Base-by-base conservation (phyloP, 2,329 filamentous ascomycete genomes). In the Colletotrichum agaves region DNA sequence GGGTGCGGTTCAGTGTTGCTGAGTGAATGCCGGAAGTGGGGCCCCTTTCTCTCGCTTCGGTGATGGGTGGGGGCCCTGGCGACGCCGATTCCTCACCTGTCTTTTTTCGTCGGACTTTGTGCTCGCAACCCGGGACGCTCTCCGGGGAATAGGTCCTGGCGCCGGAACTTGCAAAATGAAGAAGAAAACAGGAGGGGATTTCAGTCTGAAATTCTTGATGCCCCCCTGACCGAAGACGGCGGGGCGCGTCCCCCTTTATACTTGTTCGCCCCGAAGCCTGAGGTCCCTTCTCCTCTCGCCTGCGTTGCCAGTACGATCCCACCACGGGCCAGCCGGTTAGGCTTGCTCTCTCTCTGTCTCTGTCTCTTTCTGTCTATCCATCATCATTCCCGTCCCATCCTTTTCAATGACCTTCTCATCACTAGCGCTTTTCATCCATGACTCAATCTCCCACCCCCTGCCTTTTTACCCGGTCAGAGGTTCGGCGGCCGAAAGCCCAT, bases 301-400 rank as follows among this genome's bases (percentile, higher is more conserved):
- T 68, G 65, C 46, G 65, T 65, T 68, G 65, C 43, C 65, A n/a
- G 61, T 65, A 60, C 65, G 47, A 68, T 64, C 65, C 57, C 61
- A 63, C 57, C 61, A 63, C 49, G 31, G 52, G 44, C 44, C 59
- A 49, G 44, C 56, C 19, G 21, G 37, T 12, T 8, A 3, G 19
- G 15, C 2, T 62, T 31, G 41, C 23, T 65, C 10, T 62, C 27
- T 23, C 21, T 3, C 21, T 15, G 31, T 37, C 35, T 37, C 35
- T 6, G 11, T 39, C 47, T 50, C 33, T 41, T 39, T 12, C 44
- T 37, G n/a, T 52, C 52, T 47, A 58, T 56, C 31, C 23, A 19
- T 49, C 41, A 50, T 60, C 57, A 21, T 31, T 57, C 35, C 43
- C 50, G 43, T 27, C 47, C 23, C 66, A 67, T 67, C 27, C 49